phyloP scores from a whole-genome alignment of 1,284 basidiomycete genomes.

The Agroathelia rolfsii region DNA sequence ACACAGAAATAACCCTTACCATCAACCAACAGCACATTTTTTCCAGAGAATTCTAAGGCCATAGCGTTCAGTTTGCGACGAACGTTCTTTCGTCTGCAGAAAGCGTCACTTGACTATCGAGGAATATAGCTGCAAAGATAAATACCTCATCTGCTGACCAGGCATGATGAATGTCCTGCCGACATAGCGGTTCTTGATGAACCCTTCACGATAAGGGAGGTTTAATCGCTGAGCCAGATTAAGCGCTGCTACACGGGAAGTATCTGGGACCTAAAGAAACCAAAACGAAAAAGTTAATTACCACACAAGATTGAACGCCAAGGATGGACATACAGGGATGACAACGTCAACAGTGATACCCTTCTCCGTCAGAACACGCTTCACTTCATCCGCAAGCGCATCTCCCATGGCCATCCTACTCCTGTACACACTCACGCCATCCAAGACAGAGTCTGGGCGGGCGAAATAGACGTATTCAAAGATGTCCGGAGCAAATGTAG shows the following conservation, averaged over 20 bases:
- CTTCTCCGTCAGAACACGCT: constrained; percentile 60
- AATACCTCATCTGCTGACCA: constrained; percentile 82
- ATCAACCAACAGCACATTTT: constrained; percentile 94
- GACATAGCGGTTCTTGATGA: constrained; percentile 98
- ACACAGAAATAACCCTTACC: constrained; percentile 35
- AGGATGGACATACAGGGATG: constrained; percentile 66
- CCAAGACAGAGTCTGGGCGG: constrained; percentile 93
- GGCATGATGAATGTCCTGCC: constrained; percentile 99
- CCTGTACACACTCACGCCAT: constrained; percentile 95
- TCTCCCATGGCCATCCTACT: constrained; percentile 99
- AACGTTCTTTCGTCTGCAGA: constrained; percentile 81
- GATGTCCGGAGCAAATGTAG: constrained; percentile 92
- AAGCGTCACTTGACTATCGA: neutral
- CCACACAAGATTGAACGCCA: constrained; percentile 5
- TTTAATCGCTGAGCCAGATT: constrained; percentile 88
- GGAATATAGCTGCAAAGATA: constrained; percentile 1
- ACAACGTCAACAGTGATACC: constrained; percentile 84
- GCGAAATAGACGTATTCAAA: constrained; percentile 99
- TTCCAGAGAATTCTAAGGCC: constrained; percentile 94
- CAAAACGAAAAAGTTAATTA: constrained; percentile 6
- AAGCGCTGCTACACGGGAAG: constrained; percentile 90
- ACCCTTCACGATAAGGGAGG: constrained; percentile 95
- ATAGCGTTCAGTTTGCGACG: constrained; percentile 96
- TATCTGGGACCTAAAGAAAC: constrained; percentile 74
- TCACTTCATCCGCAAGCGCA: constrained; percentile 82